phyloP scores from a whole-genome alignment of 345 rosid species.

The Hibiscus mutabilis region DNA sequence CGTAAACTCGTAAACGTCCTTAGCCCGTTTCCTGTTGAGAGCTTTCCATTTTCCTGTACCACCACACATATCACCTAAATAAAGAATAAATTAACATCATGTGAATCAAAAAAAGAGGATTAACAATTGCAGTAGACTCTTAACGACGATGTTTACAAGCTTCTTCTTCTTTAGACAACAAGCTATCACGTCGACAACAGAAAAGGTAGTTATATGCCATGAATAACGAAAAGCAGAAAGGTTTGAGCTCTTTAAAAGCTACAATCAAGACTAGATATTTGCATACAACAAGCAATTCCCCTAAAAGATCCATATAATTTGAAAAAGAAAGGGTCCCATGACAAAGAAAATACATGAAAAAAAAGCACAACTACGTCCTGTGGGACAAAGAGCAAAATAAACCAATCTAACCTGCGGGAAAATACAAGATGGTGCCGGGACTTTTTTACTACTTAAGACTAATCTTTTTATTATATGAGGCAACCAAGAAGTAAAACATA shows the following conservation, averaged over 20 bases:
- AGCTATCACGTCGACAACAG: no score
- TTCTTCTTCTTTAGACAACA: no score
- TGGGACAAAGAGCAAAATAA: background rate
- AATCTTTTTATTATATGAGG: background rate
- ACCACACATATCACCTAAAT: constrained; percentile 95
- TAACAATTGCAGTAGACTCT: background rate
- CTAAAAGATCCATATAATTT: background rate
- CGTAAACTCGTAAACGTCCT: constrained; percentile 91
- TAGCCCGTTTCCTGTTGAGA: constrained; percentile 86
- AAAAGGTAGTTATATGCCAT: no score
- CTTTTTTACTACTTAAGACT: no score
- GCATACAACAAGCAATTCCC: no score
- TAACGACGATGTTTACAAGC: no score
- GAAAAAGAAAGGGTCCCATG: background rate
- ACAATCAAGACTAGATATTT: no score
- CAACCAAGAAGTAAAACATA: background rate
- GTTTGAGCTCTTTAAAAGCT: no score
- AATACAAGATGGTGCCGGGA: background rate
- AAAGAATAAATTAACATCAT: constrained; percentile 19
- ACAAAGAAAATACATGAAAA: background rate
- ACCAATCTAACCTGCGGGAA: background rate
- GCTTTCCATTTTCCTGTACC: constrained; percentile 99
- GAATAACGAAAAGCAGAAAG: no score
- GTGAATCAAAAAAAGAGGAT: background rate
- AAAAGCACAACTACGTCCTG: background rate